A percentile compares a stretch with the other conserved stretches of the same genome.
Evolutionary conservation across 2,329 filamentous ascomycete genomes (phyloP).

Genomic region (Tolypocladium ovalisporum): DNA sequence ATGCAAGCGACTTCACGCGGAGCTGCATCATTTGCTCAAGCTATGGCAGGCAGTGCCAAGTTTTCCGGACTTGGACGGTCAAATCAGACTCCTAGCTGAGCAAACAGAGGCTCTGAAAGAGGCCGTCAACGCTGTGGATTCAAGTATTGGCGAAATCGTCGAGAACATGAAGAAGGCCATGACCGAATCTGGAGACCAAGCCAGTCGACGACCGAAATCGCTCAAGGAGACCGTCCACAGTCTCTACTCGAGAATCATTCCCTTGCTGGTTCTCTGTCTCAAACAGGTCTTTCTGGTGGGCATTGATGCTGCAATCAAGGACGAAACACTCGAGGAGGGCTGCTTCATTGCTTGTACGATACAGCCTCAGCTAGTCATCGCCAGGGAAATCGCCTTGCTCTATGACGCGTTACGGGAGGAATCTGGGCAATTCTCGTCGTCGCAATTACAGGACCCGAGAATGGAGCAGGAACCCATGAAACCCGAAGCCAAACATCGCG

Average conservation of each 20-base stretch:
- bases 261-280: slow-evolving; percentile 13
- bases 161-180: not conserved
- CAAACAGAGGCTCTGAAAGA: not conserved
- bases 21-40: not conserved
- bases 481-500: not conserved
- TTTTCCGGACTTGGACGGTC: not conserved
- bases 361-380: not conserved
- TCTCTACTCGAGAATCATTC: slow-evolving; percentile 11
- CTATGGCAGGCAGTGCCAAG: not conserved
- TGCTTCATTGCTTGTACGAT: slow-evolving; percentile 5
- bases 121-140: not conserved
- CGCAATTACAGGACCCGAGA: not conserved
- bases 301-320: slow-evolving; percentile 2
- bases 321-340: not conserved
- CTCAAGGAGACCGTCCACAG: slow-evolving; percentile 2
- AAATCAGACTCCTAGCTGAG: not conserved
- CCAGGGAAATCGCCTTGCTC: not conserved
- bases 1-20: not conserved
- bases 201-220: not conserved
- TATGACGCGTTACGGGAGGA: not conserved
- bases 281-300: slow-evolving; percentile 10
- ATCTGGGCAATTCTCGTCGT: not conserved
- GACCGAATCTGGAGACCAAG: not conserved
- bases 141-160: not conserved
- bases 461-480: not conserved